Conservation (phyloP, 441 rosid genomes). For the Kokia cookei region DNA sequence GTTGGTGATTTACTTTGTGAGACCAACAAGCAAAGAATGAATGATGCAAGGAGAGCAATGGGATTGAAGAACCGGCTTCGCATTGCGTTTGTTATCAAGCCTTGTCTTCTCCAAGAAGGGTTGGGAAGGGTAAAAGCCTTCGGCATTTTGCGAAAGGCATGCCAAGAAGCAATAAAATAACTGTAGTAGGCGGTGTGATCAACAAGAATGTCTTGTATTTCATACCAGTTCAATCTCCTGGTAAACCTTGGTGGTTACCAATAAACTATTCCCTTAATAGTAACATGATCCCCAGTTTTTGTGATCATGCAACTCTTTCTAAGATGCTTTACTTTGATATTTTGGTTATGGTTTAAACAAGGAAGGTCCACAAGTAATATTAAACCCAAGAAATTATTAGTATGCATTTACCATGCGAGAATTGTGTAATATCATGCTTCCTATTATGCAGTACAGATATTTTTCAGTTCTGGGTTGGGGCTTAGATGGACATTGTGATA, state of each 20-base stretch:
- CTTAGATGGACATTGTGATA: background rate
- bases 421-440: background rate
- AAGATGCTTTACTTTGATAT: background rate
- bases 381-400: too few relatives aligned
- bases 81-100: constrained; percentile 52
- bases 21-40: background rate
- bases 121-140: constrained; percentile 42
- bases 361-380: too few relatives aligned
- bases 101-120: constrained; percentile 47
- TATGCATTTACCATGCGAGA: background rate
- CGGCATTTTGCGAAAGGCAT: constrained; percentile 46
- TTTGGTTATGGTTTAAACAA: too few relatives aligned
- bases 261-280: background rate
- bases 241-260: background rate
- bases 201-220: background rate
- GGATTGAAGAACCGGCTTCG: constrained; percentile 81
- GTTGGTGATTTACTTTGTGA: background rate
- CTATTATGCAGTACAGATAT: background rate
- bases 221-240: background rate
- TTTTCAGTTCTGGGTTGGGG: background rate
- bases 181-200: background rate
- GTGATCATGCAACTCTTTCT: background rate
- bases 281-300: background rate
- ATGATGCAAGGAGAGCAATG: constrained; percentile 41
- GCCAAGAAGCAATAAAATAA: constrained; percentile 29